Conservation (phyloP, 208 protist species). For the Herpetomonas samuelpessoai region DNA sequence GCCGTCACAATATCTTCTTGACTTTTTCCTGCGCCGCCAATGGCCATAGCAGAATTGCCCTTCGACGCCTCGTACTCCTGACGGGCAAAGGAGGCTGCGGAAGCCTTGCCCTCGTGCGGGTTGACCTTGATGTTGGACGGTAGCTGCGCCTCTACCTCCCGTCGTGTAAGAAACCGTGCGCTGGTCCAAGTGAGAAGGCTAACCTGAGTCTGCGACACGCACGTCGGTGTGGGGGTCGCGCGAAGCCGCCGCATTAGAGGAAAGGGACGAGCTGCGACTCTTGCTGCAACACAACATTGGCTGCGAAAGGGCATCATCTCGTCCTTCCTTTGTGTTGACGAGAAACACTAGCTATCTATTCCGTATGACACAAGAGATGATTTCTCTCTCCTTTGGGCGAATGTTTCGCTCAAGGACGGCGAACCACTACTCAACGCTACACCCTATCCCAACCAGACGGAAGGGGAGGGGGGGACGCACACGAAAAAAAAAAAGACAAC, state of each 20-base stretch:
- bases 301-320: too few species aligned
- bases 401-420: too few species aligned
- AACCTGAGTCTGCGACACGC: neutral
- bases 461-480: slow-evolving; percentile 1
- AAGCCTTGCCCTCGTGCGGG: slow-evolving; percentile 6
- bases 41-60: slow-evolving; percentile 1
- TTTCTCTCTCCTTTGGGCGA: too few species aligned
- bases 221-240: too few species aligned
- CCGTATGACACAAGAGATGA: too few species aligned
- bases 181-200: neutral
- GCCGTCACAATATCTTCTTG: slow-evolving; percentile 1
- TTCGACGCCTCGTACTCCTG: slow-evolving; percentile 1
- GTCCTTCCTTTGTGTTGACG: too few species aligned
- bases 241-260: too few species aligned
- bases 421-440: too few species aligned
- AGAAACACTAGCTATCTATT: too few species aligned
- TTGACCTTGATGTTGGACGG: slow-evolving; percentile 38
- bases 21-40: neutral
- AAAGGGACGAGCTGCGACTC: too few species aligned
- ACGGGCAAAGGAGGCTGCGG: neutral
- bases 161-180: slow-evolving; percentile 17
- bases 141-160: slow-evolving; percentile 31
- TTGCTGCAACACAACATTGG: too few species aligned
- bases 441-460: neutral
- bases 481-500: slow-evolving; percentile 3